Evolutionary conservation across 257 asterid species (phyloP).

Genomic region (Solanum pinnatisectum): DNA sequence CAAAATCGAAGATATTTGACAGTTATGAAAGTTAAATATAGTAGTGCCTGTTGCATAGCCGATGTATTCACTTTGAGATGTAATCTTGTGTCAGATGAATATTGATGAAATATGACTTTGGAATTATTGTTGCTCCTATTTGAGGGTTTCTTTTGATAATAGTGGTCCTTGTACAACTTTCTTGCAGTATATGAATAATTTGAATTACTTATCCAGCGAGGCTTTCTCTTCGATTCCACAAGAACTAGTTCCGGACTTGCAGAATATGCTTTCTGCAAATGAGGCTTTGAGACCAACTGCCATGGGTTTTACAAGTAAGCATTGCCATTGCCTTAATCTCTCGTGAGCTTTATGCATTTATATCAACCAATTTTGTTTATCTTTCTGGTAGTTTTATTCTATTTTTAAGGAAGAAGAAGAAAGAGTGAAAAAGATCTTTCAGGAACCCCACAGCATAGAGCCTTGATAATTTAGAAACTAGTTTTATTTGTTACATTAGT

Average conservation of each 20-base stretch:
- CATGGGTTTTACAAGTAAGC: constrained; percentile 72
- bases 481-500: not conserved
- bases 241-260: constrained; percentile 73
- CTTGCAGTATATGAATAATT: constrained; percentile 86
- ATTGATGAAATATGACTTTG: not conserved
- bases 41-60: not conserved
- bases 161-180: constrained; percentile 12
- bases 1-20: not conserved
- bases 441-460: not conserved
- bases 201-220: constrained; percentile 80
- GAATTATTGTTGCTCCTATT: not conserved
- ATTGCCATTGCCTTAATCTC: not conserved
- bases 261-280: constrained; percentile 74
- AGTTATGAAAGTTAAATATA: not conserved
- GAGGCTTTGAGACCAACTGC: constrained; percentile 80
- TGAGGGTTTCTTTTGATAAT: constrained; percentile 10
- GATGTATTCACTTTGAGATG: not conserved
- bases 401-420: not conserved
- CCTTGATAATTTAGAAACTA: not conserved
- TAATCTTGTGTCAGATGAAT: not conserved
- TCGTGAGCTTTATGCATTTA: not conserved
- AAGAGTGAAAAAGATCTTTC: not conserved
- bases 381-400: not conserved
- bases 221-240: constrained; percentile 69
- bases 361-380: not conserved